Evolutionary conservation across 2,329 filamentous ascomycete genomes (phyloP), one percentile per base, ranked within the genome.

Genomic region (Cercospora canescens): DNA sequence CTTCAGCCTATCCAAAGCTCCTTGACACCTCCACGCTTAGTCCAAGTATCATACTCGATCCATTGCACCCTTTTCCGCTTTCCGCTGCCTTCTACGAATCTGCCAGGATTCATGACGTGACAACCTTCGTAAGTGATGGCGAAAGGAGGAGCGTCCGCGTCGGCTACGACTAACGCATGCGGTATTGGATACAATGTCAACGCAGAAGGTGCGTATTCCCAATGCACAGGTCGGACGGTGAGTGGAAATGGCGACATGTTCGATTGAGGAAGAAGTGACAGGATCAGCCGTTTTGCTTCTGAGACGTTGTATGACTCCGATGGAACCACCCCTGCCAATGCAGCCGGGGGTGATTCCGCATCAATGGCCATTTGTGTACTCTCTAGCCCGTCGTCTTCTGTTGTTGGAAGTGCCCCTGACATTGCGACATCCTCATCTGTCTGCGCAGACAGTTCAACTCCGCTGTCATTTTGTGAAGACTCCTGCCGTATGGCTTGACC

Each of bases 61-160:
- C 95, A 98, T 68, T 89, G 85, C 6, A 88, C 91, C 65, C 76
- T 76, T 6, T 89, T 87, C 69, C 88, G 86, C 61, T 89, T 85
- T 0, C 87, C 82, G 0, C 92, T 88, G 26, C 76, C 77, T 59
- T 77, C 79, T 35, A 96, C 84, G 58, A 99, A 79, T 57, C 86
- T 85, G 6, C 93, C 93, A 0, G 95, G 94, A 77, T 99, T 99
- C 86, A 99, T 89, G 35, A 97, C 94, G 80, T 95, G 92, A 75
- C 95, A 98, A 0, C 94, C 94, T 79, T 97, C 94, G 75, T 98
- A 98, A 14, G 92, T 96, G 70, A 97, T 83, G 62, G 90, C 91
- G 75, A 97, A 99, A 0, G 93, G 86, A 14, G 91, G 89, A 9
- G 90, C 89, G 48, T 94, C 92, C 0, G 90, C 84, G 79, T 99